phyloP scores from a whole-genome alignment of 2,329 filamentous ascomycete species.

The Pezicula neosporulosa region DNA sequence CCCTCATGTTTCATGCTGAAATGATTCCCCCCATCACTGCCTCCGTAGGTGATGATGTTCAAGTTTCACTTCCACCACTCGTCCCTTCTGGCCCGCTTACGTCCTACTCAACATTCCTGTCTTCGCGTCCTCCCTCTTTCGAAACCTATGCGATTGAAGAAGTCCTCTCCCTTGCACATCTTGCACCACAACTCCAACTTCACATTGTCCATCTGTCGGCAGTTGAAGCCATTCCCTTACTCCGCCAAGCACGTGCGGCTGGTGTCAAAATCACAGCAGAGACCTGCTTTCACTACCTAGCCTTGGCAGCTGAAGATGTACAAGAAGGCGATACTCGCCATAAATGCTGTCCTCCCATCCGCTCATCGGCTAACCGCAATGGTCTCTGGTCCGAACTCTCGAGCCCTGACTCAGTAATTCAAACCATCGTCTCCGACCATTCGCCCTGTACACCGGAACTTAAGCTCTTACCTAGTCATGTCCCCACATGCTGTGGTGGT shows the following conservation, averaged over 20 bases:
- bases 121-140: slow-evolving; percentile 83
- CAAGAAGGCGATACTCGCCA: slow-evolving; percentile 66
- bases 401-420: slow-evolving; percentile 72
- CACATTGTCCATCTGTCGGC: slow-evolving; percentile 80
- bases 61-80: slow-evolving; percentile 64
- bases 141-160: slow-evolving; percentile 89
- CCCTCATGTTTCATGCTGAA: slow-evolving; percentile 98
- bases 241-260: slow-evolving; percentile 56
- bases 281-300: slow-evolving; percentile 73
- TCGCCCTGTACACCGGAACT: slow-evolving; percentile 93
- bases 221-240: slow-evolving; percentile 63
- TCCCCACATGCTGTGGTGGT: slow-evolving; percentile 33
- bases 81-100: slow-evolving; percentile 69
- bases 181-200: slow-evolving; percentile 78
- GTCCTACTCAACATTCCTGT: slow-evolving; percentile 85
- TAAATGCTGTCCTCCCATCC: slow-evolving; percentile 73
- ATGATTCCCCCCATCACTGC: slow-evolving; percentile 88
- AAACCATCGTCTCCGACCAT: slow-evolving; percentile 92
- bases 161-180: slow-evolving; percentile 75
- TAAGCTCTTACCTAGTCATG: slow-evolving; percentile 76
- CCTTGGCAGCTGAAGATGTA: slow-evolving; percentile 63
- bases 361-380: slow-evolving; percentile 56
- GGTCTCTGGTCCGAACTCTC: slow-evolving; percentile 77
- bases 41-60: slow-evolving; percentile 75
- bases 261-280: slow-evolving; percentile 73